These are phyloP conservation scores for Aspergillus sp. DNA, from an alignment of 2,329 filamentous ascomycete genomes.

Conservation along the genomic window DNA sequence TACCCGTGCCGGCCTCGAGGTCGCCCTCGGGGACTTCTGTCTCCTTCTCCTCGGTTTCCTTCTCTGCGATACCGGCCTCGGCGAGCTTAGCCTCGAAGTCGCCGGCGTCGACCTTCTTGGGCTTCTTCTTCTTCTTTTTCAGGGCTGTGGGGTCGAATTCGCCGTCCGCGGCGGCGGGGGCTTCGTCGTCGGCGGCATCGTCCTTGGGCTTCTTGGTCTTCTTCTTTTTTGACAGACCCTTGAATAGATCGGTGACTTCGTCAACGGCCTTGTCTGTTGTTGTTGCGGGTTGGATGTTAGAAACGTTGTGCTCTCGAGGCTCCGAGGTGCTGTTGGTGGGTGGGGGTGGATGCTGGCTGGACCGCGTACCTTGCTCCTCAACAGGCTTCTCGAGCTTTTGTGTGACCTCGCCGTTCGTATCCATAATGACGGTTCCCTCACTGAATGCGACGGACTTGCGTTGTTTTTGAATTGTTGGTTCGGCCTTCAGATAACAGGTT, in stretches of 20 bases:
- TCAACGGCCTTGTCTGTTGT: constrained; percentile 62
- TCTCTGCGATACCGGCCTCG: constrained; percentile 62
- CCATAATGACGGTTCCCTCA: constrained; percentile 83
- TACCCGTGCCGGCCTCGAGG: constrained; percentile 83
- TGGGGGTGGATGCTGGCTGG: background rate
- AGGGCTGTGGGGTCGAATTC: constrained; percentile 71
- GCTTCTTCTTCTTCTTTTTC: constrained; percentile 81
- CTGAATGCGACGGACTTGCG: constrained; percentile 95
- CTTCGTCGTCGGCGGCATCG: constrained; percentile 56
- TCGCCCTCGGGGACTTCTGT: constrained; percentile 70
- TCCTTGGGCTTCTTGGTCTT: constrained; percentile 67
- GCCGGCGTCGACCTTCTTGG: constrained; percentile 61
- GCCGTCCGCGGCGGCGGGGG: constrained; percentile 55
- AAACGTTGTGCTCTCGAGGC: background rate
- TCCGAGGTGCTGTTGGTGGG: too few relatives aligned
- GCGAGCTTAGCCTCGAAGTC: constrained; percentile 72
- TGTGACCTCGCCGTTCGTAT: constrained; percentile 84
- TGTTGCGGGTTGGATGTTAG: constrained; percentile 16
- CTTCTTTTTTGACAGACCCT: constrained; percentile 75
- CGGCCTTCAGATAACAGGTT: constrained; percentile 41
- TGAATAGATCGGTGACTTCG: constrained; percentile 70
- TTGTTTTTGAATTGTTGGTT: constrained; percentile 65
- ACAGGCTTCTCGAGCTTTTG: constrained; percentile 74
- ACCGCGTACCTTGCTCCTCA: constrained; percentile 33
- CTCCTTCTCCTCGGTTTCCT: constrained; percentile 61